Conservation (phyloP, 352 stramenopile species). For the Phytopythium montanum region DNA sequence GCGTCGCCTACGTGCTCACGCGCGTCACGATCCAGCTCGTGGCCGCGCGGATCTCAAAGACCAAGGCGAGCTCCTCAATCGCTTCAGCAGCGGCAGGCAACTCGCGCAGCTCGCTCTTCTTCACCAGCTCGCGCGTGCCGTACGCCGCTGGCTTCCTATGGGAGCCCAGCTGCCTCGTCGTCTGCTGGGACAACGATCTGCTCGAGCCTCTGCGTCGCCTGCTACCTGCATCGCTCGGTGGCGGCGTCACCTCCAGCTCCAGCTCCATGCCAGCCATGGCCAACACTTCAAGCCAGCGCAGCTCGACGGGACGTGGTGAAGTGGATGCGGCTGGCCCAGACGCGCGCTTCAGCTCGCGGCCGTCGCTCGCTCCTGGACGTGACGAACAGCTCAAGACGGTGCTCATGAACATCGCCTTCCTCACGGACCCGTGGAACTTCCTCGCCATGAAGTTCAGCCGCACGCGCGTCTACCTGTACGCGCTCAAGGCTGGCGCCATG, state of each 20-base stretch:
- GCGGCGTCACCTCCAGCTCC: not conserved
- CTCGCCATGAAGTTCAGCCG: conserved; percentile 42
- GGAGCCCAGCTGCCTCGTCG: conserved; percentile 48
- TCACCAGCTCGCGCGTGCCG: conserved; percentile 35
- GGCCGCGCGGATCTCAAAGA: conserved; percentile 14
- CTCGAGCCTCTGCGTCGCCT: conserved; percentile 26
- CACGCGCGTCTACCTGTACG: conserved; percentile 41
- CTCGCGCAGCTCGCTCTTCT: conserved; percentile 30
- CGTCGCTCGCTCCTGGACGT: conserved; percentile 1
- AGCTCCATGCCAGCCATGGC: not conserved
- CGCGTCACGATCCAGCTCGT: conserved; percentile 22
- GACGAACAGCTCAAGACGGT: conserved; percentile 29
- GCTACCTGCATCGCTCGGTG: conserved; percentile 11
- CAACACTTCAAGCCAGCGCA: not conserved
- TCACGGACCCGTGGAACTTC: conserved; percentile 55
- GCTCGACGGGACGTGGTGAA: not conserved
- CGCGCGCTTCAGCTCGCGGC: conserved; percentile 4
- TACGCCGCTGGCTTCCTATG: conserved; percentile 45
- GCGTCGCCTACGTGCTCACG: conserved; percentile 28
- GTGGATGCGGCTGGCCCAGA: not conserved
- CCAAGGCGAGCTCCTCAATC: conserved; percentile 13
- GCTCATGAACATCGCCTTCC: conserved; percentile 57
- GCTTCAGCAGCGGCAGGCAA: not conserved
- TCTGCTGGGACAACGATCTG: conserved; percentile 51
- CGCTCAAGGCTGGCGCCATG: conserved; percentile 8